Base-by-base conservation (phyloP, 371 early-diverging fungal species). In the Smittium mucronatum region DNA sequence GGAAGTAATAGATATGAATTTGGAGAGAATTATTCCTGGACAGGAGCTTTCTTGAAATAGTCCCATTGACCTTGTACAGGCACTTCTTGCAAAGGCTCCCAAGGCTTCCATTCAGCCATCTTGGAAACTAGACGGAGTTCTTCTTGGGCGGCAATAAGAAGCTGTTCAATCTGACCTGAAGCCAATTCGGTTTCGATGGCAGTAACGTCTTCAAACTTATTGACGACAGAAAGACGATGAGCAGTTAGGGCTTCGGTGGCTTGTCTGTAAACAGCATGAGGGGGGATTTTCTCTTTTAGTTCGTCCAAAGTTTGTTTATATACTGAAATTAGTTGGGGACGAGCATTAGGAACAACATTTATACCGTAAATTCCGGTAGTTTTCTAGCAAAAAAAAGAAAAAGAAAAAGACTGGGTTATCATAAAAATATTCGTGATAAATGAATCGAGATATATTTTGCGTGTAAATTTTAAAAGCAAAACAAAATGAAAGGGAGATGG, bases 101-200 rank as follows among this genome's bases (percentile, higher is more conserved):
- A 89, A 72, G 89, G 81, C 84, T 90, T 92, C 88, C 89, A 90
- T 82, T 91, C 89, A 70, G 87, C 87, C 87, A 95, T 88, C 79
- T 89, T 87, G 70, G 74, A 78, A 33, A 90, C 82, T 67, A 95
- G 78, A 72, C 82, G 84, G 70, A 88, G 83, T 78, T 95, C 96
- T 57, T 90, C 92, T 72, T 92, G 83, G 15, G 95, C 95, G 76
- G 90, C 92, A 61, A 80, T 74, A 68, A 94, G 89, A 21, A 95
- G 79, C 83, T 95, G 93, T 78, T 95, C 96, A 73, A 95, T 89
- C 81, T 93, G 91, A 58, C 94, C 94, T 47, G 82, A 84, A 72
- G 82, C 82, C 67, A 94, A 81, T 70, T 84, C 75, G 70, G 83
- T 71, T 80, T 94, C 96, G 71, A 94, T 91, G 75, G 85, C 83